These are phyloP conservation scores for Nicotiana noctiflora DNA, from an alignment of 257 asterid genomes.

Conservation along the genomic window DNA sequence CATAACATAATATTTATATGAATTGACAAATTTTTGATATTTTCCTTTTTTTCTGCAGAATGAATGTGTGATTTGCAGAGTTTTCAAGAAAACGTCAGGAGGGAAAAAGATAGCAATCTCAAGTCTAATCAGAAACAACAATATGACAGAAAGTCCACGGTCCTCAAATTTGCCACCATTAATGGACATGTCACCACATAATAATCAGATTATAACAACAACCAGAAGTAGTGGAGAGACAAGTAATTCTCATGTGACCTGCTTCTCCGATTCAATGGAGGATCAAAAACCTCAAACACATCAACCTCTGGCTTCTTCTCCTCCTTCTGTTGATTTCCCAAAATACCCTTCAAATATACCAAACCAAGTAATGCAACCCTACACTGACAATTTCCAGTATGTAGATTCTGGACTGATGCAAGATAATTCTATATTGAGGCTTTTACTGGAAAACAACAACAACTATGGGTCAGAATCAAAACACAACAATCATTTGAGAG, in stretches of 20 bases:
- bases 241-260: constrained; percentile 31
- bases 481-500: constrained; percentile 7
- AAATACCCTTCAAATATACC: constrained; percentile 15
- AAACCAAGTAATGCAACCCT: neutral
- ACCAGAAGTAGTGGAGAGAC: constrained; percentile 17
- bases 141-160: constrained; percentile 5
- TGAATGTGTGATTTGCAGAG: constrained; percentile 72
- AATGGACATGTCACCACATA: constrained; percentile 41
- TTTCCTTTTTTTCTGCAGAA: constrained; percentile 28
- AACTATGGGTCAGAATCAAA: neutral
- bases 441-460: constrained; percentile 10
- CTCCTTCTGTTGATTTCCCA: constrained; percentile 24
- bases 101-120: constrained; percentile 48
- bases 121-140: constrained; percentile 16
- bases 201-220: constrained; percentile 10
- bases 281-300: constrained; percentile 21
- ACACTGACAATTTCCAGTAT: neutral
- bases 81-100: constrained; percentile 49
- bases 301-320: constrained; percentile 19
- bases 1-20: too few relatives aligned
- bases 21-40: neutral
- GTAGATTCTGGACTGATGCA: constrained; percentile 6
- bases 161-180: constrained; percentile 38
- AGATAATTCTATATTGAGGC: constrained; percentile 6
- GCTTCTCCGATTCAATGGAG: constrained; percentile 47